Conservation (phyloP, 148 eudicot species). For the Suaeda aralocaspica region DNA sequence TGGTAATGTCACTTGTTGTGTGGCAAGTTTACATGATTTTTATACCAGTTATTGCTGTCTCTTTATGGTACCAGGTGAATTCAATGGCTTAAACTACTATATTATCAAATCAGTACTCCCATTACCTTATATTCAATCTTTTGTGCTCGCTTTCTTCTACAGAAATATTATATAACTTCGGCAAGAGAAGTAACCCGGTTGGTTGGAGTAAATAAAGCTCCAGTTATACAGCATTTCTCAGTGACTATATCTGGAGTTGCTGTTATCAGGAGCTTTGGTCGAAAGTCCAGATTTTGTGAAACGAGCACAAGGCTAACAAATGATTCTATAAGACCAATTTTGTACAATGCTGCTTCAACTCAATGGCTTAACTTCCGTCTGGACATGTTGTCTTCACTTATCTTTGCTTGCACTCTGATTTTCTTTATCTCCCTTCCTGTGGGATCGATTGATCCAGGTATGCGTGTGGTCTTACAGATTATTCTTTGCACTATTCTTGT, state of each 20-base stretch:
- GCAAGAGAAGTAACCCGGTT: constrained; percentile 59
- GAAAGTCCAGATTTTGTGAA: constrained; percentile 38
- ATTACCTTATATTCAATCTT: not conserved
- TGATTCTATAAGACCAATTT: constrained; percentile 37
- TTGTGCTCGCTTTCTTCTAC: not conserved
- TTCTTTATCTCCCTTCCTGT: constrained; percentile 47
- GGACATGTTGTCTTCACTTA: constrained; percentile 45
- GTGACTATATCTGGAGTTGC: constrained; percentile 60
- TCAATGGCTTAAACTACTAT: not conserved
- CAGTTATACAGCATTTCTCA: constrained; percentile 54
- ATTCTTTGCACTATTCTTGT: no score
- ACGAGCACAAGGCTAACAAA: constrained; percentile 35
- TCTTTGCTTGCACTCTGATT: constrained; percentile 46
- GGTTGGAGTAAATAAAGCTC: constrained; percentile 53
- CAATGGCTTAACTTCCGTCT: constrained; percentile 56
- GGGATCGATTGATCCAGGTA: constrained; percentile 48
- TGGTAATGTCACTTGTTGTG: constrained; percentile 45
- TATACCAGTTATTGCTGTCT: constrained; percentile 42
- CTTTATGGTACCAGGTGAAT: constrained; percentile 44
- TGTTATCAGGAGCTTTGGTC: constrained; percentile 56
- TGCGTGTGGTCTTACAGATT: no score
- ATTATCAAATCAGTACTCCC: not conserved
- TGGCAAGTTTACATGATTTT: constrained; percentile 51
- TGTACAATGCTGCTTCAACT: constrained; percentile 40
- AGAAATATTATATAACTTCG: constrained; percentile 57